These are phyloP conservation scores for Candida palmyrensis DNA, from an alignment of 805 yeast species.

Conservation along the genomic window DNA sequence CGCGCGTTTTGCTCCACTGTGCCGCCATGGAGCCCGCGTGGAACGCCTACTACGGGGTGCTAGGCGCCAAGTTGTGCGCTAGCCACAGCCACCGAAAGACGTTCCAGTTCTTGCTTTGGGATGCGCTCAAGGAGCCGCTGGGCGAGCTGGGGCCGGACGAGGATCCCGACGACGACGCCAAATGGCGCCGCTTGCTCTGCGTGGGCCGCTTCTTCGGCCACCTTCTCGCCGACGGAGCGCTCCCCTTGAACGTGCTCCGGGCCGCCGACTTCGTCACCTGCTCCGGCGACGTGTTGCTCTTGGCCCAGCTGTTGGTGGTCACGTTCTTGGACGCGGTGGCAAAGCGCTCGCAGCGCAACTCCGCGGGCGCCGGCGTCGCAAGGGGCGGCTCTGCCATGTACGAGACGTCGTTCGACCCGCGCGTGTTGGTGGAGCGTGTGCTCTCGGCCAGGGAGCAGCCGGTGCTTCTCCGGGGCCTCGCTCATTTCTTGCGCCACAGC, in stretches of 20 bases:
- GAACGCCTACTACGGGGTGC: constrained; percentile 84
- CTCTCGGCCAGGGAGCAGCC: constrained; percentile 55
- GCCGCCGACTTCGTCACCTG: constrained; percentile 70
- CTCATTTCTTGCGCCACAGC: constrained; percentile 49
- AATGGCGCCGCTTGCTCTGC: constrained; percentile 58
- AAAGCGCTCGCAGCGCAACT: constrained; percentile 50
- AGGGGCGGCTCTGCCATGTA: constrained; percentile 18
- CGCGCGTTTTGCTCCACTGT: constrained; percentile 81
- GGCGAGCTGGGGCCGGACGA: constrained; percentile 39
- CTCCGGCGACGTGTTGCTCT: constrained; percentile 57
- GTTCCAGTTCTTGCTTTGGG: constrained; percentile 89
- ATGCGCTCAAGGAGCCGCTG: constrained; percentile 68
- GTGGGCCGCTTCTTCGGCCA: constrained; percentile 79
- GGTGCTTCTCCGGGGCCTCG: constrained; percentile 60
- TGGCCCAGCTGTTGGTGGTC: constrained; percentile 69
- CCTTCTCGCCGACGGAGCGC: constrained; percentile 65
- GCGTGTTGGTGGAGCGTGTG: constrained; percentile 42
- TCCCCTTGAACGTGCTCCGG: constrained; percentile 69
- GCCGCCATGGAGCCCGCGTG: constrained; percentile 74
- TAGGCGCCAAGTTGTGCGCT: constrained; percentile 73
- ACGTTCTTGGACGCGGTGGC: constrained; percentile 62
- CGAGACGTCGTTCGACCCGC: constrained; percentile 43
- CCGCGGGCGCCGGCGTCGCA: constrained; percentile 40
- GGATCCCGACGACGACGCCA: constrained; percentile 47
- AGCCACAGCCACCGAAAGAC: constrained; percentile 73